These are phyloP conservation scores for Sugiyamaella valdiviana DNA, from an alignment of 805 yeast genomes.

Conservation along the genomic window DNA sequence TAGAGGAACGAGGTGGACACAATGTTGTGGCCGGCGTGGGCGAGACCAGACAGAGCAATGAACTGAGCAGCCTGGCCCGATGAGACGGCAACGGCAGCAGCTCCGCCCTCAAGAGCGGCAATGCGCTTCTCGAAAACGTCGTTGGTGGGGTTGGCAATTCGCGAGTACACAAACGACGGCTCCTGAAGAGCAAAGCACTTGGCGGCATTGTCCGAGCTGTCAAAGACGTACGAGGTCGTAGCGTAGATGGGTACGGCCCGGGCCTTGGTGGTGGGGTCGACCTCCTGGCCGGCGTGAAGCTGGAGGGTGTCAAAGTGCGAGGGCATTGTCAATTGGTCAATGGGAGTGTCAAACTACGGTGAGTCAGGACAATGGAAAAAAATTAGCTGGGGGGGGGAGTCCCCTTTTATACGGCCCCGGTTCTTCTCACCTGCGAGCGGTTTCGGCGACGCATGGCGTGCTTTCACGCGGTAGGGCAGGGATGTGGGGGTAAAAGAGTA, in stretches of 20 bases:
- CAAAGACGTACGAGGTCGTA: constrained; percentile 81
- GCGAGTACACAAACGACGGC: constrained; percentile 81
- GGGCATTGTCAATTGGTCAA: constrained; percentile 20
- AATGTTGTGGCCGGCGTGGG: constrained; percentile 84
- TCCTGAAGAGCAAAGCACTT: constrained; percentile 78
- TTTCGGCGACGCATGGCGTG: too few species aligned
- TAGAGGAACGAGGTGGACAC: constrained; percentile 80
- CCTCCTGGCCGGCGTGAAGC: constrained; percentile 88
- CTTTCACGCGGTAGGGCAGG: too few species aligned
- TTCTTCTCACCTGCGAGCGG: too few species aligned
- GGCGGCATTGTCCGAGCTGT: constrained; percentile 88
- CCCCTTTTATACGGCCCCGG: neutral
- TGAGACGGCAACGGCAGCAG: constrained; percentile 79
- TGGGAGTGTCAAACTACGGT: too few species aligned
- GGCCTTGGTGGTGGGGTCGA: constrained; percentile 57
- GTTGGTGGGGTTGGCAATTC: constrained; percentile 88
- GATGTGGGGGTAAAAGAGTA: too few species aligned
- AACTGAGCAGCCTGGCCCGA: constrained; percentile 98
- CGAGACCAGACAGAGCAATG: constrained; percentile 73
- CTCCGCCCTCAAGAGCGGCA: constrained; percentile 90
- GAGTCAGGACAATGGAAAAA: neutral
- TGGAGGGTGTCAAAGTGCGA: constrained; percentile 81
- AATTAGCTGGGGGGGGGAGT: neutral
- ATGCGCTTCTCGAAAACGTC: constrained; percentile 88
- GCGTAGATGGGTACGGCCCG: constrained; percentile 95